A percentile compares a stretch with the other conserved stretches of the same genome.
Conservation (phyloP, 2,329 filamentous ascomycete species). For the Talaromyces sp. region DNA sequence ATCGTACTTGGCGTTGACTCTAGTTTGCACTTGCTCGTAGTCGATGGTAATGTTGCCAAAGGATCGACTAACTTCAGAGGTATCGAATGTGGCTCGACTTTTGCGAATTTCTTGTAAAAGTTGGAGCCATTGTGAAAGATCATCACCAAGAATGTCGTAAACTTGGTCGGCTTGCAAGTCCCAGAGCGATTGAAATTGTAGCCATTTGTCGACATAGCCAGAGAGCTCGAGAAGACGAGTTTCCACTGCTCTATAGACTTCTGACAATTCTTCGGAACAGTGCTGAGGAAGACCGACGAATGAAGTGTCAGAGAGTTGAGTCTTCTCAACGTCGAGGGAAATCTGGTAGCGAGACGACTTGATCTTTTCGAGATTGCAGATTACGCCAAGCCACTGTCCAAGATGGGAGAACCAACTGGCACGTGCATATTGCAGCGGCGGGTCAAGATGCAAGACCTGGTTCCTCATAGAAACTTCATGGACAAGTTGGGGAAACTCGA, state of each 20-base stretch:
- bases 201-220: conserved; percentile 91
- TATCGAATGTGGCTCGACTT: conserved; percentile 93
- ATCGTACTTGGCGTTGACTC: conserved; percentile 98
- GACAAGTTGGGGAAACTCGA: conserved; percentile 52
- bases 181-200: conserved; percentile 98
- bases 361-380: conserved; percentile 89
- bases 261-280: conserved; percentile 71
- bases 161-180: conserved; percentile 95
- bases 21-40: conserved; percentile 97
- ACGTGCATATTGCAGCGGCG: conserved; percentile 82
- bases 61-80: conserved; percentile 82
- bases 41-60: conserved; percentile 95
- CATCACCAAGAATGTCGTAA: conserved; percentile 84
- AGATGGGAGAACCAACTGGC: conserved; percentile 92
- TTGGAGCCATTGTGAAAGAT: conserved; percentile 88
- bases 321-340: conserved; percentile 53
- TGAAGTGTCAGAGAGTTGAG: conserved; percentile 42
- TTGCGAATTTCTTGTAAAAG: conserved; percentile 96
- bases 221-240: conserved; percentile 74
- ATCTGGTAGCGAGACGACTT: conserved; percentile 95
- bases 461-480: conserved; percentile 98
- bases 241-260: conserved; percentile 79
- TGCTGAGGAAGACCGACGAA: conserved; percentile 81
- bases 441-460: conserved; percentile 93
- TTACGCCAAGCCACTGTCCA: conserved; percentile 86